phyloP scores from a whole-genome alignment of 495 filamentous ascomycete genomes.

The Parachaetomium inaequale region DNA sequence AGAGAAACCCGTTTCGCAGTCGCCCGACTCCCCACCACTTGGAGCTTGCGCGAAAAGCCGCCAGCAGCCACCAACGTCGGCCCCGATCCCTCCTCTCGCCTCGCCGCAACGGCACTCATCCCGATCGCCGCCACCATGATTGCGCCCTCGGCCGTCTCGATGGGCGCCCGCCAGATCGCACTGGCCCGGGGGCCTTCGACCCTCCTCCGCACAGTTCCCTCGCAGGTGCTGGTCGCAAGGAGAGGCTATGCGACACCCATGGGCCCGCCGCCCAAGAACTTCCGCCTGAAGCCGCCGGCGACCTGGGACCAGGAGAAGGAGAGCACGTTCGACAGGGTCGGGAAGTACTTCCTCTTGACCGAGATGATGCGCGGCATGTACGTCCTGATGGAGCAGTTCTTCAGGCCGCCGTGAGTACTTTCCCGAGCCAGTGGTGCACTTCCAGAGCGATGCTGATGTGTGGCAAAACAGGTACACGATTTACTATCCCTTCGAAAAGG shows the following conservation, averaged over 20 bases:
- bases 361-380: conserved; percentile 99
- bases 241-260: conserved; percentile 68
- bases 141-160: conserved; percentile 31
- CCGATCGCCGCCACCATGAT: conserved; percentile 14
- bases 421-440: no score
- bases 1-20: not conserved
- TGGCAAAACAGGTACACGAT: conserved; percentile 81
- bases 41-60: conserved; percentile 11
- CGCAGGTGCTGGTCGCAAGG: conserved; percentile 29
- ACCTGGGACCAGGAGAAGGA: conserved; percentile 70
- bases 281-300: conserved; percentile 64
- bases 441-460: not conserved
- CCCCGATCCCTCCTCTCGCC: not conserved
- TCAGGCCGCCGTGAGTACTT: conserved; percentile 83
- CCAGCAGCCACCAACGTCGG: not conserved
- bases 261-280: conserved; percentile 72
- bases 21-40: not conserved
- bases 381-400: conserved; percentile 95
- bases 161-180: conserved; percentile 40
- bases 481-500: conserved; percentile 97
- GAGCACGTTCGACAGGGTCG: conserved; percentile 72
- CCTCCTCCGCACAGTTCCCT: conserved; percentile 30
- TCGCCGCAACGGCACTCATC: not conserved
- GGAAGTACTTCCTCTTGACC: conserved; percentile 85
- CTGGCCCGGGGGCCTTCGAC: conserved; percentile 19